A percentile compares a stretch with the other conserved stretches of the same genome.
Conservation (phyloP, 371 early-diverging fungal genomes). For the Apophysomyces variabilis region DNA sequence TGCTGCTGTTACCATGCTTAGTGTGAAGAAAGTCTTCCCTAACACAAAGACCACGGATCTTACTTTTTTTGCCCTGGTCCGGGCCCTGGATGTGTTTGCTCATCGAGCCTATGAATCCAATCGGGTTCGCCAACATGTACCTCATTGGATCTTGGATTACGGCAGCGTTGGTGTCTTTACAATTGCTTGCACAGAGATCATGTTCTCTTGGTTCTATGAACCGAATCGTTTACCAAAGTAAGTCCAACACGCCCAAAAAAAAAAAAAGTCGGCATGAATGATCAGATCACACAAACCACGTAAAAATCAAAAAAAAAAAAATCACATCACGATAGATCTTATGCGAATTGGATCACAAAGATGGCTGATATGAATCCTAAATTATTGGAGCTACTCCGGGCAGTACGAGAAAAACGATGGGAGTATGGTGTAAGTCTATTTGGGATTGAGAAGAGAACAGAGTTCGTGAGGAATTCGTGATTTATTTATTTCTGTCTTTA, state of each 20-base stretch:
- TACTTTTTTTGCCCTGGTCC: slow-evolving; percentile 63
- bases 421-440: slow-evolving; percentile 51
- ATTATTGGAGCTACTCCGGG: slow-evolving; percentile 51
- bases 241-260: slow-evolving; percentile 15
- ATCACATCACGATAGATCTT: slow-evolving; percentile 40
- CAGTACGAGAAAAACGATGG: slow-evolving; percentile 46
- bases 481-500: too few species aligned
- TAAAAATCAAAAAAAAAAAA: neutral
- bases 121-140: slow-evolving; percentile 44
- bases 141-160: slow-evolving; percentile 55
- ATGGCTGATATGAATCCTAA: slow-evolving; percentile 67
- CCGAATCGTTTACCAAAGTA: slow-evolving; percentile 61
- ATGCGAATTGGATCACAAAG: slow-evolving; percentile 65
- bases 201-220: slow-evolving; percentile 68
- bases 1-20: slow-evolving; percentile 30
- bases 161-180: slow-evolving; percentile 62
- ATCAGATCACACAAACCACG: neutral
- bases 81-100: slow-evolving; percentile 63
- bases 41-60: slow-evolving; percentile 57
- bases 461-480: neutral
- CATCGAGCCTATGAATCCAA: slow-evolving; percentile 38
- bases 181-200: slow-evolving; percentile 63
- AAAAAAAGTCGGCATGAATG: neutral
- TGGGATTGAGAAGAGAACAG: slow-evolving; percentile 20
- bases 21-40: slow-evolving; percentile 40